phyloP scores from a whole-genome alignment of 352 stramenopile species.

The Phytophthora tubulina region DNA sequence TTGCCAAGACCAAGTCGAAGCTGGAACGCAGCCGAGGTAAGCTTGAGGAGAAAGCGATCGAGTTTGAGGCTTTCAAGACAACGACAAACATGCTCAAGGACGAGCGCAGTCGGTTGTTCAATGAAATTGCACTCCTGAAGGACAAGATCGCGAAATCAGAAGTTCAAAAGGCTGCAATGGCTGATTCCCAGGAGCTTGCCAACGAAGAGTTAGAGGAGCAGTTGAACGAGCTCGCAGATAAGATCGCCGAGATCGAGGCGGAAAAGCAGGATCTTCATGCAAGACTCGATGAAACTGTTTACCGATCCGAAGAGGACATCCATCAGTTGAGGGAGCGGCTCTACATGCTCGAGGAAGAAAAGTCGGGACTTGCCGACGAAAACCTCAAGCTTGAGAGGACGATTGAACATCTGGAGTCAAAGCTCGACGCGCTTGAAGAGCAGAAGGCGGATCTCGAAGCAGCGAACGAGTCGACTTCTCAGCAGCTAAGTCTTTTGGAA shows the following conservation, averaged over 20 bases:
- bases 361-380: slow-evolving; percentile 46
- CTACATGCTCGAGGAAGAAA: slow-evolving; percentile 60
- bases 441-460: slow-evolving; percentile 51
- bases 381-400: slow-evolving; percentile 49
- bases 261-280: slow-evolving; percentile 59
- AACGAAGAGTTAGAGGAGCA: slow-evolving; percentile 69
- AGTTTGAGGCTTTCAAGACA: slow-evolving; percentile 67
- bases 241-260: slow-evolving; percentile 66
- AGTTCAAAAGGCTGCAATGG: slow-evolving; percentile 54
- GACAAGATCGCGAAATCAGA: slow-evolving; percentile 56
- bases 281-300: slow-evolving; percentile 47
- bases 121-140: slow-evolving; percentile 66
- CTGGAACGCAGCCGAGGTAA: slow-evolving; percentile 56
- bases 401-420: slow-evolving; percentile 47
- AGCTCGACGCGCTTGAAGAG: slow-evolving; percentile 42
- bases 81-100: slow-evolving; percentile 73
- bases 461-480: slow-evolving; percentile 33
- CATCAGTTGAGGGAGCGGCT: slow-evolving; percentile 57
- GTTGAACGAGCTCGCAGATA: slow-evolving; percentile 64
- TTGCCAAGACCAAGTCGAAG: slow-evolving; percentile 55
- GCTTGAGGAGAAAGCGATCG: slow-evolving; percentile 73
- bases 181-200: slow-evolving; percentile 54
- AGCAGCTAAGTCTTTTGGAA: slow-evolving; percentile 37
- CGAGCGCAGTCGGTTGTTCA: slow-evolving; percentile 60
- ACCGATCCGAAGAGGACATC: slow-evolving; percentile 59